Percentiles rank a stretch among this genome's conserved stretches.
Evolutionary conservation across 371 early-diverging fungal species (phyloP).

Genomic region (Mortierella sp.): DNA sequence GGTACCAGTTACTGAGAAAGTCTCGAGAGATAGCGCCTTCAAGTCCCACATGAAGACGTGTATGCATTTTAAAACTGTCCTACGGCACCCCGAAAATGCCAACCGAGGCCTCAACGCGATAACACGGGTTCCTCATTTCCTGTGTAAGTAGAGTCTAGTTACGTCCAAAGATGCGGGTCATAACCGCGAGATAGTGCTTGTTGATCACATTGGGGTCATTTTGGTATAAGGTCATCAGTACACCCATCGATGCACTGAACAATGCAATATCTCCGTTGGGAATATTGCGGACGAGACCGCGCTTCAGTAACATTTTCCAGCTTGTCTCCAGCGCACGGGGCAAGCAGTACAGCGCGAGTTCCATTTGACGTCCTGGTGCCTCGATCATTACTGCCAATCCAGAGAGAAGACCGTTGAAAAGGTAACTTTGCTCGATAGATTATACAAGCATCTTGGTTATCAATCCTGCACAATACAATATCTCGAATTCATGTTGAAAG

Average conservation of each 20-base stretch:
- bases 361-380: slow-evolving; percentile 79
- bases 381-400: slow-evolving; percentile 82
- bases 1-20: no score
- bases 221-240: slow-evolving; percentile 87
- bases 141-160: no score
- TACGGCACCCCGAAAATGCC: no score
- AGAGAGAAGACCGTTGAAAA: slow-evolving; percentile 72
- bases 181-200: slow-evolving; percentile 77
- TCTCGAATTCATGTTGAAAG: neutral
- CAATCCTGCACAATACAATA: neutral
- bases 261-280: slow-evolving; percentile 69
- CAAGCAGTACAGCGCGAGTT: slow-evolving; percentile 85
- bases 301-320: slow-evolving; percentile 65
- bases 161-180: slow-evolving; percentile 88
- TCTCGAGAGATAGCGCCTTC: no score
- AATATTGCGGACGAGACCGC: slow-evolving; percentile 54
- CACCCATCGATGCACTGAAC: slow-evolving; percentile 81
- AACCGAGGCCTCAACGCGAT: no score
- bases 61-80: no score
- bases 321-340: slow-evolving; percentile 82
- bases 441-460: neutral
- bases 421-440: slow-evolving; percentile 55
- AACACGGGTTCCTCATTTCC: no score
- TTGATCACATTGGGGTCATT: slow-evolving; percentile 78
- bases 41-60: no score